phyloP scores from a whole-genome alignment of 805 yeast genomes.

The Candida wancherniae region DNA sequence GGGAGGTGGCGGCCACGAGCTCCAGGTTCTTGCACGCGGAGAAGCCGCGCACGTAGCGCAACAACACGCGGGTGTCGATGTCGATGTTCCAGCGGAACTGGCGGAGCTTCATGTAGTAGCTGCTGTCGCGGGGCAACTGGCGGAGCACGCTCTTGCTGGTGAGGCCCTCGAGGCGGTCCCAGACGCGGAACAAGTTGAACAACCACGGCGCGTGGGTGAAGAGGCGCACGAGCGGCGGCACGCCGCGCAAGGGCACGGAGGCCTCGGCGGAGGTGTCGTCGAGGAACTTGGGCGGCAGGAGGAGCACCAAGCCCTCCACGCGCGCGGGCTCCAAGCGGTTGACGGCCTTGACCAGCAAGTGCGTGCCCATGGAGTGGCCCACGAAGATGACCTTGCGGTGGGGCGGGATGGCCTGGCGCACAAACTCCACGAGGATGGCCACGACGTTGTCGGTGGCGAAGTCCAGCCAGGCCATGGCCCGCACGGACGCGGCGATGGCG shows the following conservation, averaged over 20 bases:
- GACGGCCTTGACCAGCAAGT: constrained; percentile 45
- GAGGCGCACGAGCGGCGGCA: constrained; percentile 18
- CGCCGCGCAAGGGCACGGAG: constrained; percentile 2
- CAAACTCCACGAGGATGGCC: constrained; percentile 33
- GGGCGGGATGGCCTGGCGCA: constrained; percentile 34
- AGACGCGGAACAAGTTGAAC: constrained; percentile 51
- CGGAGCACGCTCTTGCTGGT: constrained; percentile 56
- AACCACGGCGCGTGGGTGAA: constrained; percentile 39
- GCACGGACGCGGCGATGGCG: constrained; percentile 26
- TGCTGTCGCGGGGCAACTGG: constrained; percentile 35
- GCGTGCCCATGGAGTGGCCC: constrained; percentile 77
- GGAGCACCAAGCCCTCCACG: constrained; percentile 45
- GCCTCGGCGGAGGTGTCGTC: constrained; percentile 1
- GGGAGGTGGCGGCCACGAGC: constrained; percentile 35
- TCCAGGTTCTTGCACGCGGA: constrained; percentile 40
- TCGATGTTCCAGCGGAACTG: constrained; percentile 73
- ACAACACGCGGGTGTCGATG: constrained; percentile 48
- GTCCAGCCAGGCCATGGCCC: constrained; percentile 35
- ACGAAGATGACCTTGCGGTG: constrained; percentile 44
- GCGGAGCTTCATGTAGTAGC: constrained; percentile 40
- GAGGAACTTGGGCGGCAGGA: constrained; percentile 43
- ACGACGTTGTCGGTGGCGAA: constrained; percentile 40
- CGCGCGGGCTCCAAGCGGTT: constrained; percentile 29
- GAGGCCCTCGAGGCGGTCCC: constrained; percentile 62
- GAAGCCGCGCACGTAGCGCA: constrained; percentile 51